Base-by-base conservation (phyloP, 306 rosid species). In the Citrullus colocynthis region DNA sequence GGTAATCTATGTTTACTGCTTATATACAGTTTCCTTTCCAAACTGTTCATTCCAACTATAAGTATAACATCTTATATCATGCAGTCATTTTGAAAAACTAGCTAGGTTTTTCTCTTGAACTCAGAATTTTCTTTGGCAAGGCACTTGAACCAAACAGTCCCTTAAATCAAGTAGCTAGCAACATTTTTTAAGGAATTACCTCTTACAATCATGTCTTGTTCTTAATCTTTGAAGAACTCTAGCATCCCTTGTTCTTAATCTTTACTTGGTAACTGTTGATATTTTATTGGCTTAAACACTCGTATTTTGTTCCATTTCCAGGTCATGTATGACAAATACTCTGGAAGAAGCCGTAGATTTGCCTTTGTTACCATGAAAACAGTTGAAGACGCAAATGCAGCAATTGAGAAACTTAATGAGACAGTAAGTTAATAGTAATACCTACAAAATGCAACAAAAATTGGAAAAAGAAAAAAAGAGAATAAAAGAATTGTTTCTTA, bases 291-390 rank as follows among this genome's bases (percentile, higher is more conserved):
- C 48, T 52, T 51, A 20, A 21, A 44, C 7, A 51, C 9, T 77
- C 36, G 65, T 18, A 7, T 9, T 51, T 82, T 83, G 60, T 72
- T 49, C 60, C 76, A 58, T 83, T 78, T 36, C 42, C 81, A 95
- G 98, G 98, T 95, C 59, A 92, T 92, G 97, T 90, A 87, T 82
- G 97, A 92, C 71, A 95, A 95, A 80, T 95, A 92, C 86, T 92
- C 97, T 54, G 90, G 91, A 74, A 86, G 96, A 86, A 95, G 97
- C 76, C 96, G 98, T 1, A 91, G 98, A 56, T 95, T 95, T 83
- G 98, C 91, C 51, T 95, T 95, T 84, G 97, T 88, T 44, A 87
- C 88, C 0, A 84, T 87, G 88, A 90, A 83, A 90, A 88, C 97
- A 0, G 88, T 89, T 78, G 97, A 92, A 52, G 98, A 92, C 79